phyloP scores from a whole-genome alignment of 2,329 filamentous ascomycete species.

The Ophiostoma sp. region DNA sequence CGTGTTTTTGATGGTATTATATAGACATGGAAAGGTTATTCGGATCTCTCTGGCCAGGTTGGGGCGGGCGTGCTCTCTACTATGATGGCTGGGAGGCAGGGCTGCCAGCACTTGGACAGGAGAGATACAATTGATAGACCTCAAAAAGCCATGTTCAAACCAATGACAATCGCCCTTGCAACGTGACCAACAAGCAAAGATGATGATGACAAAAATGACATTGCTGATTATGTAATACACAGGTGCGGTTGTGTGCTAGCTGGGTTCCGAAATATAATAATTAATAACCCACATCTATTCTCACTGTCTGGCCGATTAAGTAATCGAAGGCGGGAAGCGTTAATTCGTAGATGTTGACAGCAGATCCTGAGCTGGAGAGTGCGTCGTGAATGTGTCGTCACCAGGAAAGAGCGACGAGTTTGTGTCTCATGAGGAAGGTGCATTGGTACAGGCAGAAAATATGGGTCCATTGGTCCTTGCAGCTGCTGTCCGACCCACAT shows the following conservation, averaged over 20 bases:
- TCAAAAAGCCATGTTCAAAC: neutral
- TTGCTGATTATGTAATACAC: neutral
- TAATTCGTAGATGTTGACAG: neutral
- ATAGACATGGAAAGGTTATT: conserved; percentile 65
- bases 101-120: conserved; percentile 1
- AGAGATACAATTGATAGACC: conserved; percentile 7
- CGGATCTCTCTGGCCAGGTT: conserved; percentile 41
- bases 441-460: neutral
- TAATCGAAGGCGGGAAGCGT: neutral
- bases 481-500: neutral
- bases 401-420: neutral
- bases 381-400: neutral
- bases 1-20: conserved; percentile 36
- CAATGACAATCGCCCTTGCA: neutral
- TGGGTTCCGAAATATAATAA: neutral
- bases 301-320: neutral
- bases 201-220: neutral
- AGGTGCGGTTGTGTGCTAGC: neutral
- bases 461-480: neutral
- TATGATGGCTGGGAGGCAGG: neutral
- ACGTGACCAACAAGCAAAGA: neutral
- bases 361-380: neutral
- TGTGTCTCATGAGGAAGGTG: conserved; percentile 5
- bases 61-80: neutral
- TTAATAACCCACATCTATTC: neutral